Evolutionary conservation across 352 stramenopile species (phyloP).

Genomic region (Globisporangium apiculatum): DNA sequence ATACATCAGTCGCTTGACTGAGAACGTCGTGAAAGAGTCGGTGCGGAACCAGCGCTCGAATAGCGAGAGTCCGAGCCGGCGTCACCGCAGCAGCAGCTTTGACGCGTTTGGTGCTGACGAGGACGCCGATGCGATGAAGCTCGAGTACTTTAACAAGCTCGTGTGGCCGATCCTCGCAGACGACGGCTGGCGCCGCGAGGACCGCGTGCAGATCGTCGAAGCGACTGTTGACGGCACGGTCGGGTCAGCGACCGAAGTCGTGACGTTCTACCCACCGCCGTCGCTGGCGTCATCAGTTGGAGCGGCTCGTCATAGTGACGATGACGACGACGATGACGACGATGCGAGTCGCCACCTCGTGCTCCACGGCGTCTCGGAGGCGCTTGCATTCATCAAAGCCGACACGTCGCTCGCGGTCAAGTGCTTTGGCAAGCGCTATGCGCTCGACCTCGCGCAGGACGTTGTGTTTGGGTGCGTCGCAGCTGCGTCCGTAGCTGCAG

Average conservation of each 20-base stretch:
- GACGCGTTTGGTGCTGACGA: background rate
- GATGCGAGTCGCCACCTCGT: constrained; percentile 16
- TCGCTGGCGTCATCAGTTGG: too few species aligned
- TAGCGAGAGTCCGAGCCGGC: constrained; percentile 3
- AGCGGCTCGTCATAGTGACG: background rate
- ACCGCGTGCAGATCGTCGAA: constrained; percentile 47
- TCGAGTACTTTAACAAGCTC: constrained; percentile 74
- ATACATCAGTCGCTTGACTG: constrained; percentile 63
- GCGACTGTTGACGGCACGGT: constrained; percentile 21
- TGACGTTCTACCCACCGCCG: constrained; percentile 26
- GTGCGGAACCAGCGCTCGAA: constrained; percentile 43
- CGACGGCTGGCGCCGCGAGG: constrained; percentile 58
- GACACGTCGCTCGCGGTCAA: constrained; percentile 39
- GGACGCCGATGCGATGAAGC: constrained; percentile 24
- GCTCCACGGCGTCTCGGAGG: constrained; percentile 45
- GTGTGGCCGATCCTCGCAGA: constrained; percentile 74
- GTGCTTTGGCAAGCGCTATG: constrained; percentile 67
- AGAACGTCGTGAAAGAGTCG: constrained; percentile 67
- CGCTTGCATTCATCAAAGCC: constrained; percentile 47
- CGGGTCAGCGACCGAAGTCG: constrained; percentile 28
- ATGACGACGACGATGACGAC: constrained; percentile 6
- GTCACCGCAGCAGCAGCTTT: background rate
- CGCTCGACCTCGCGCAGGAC: constrained; percentile 33
- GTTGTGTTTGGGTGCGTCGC: constrained; percentile 21
- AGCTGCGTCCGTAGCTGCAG: background rate